Evolutionary conservation across 352 stramenopile genomes (phyloP).

Genomic region (Phytophthora hybrid): DNA sequence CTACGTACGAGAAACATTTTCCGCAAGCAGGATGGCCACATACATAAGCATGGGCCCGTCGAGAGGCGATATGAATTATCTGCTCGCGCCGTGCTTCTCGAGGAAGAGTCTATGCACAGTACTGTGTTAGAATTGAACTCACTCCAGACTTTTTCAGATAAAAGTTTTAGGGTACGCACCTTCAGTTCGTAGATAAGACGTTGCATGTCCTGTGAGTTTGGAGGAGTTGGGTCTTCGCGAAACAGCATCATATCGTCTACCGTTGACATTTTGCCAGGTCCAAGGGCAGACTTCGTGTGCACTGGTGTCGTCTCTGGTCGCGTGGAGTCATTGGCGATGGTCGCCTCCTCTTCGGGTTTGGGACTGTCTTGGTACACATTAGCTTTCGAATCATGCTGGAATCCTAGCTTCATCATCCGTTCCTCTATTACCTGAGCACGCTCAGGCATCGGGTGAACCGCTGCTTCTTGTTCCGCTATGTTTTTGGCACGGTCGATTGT

Average conservation of each 20-base stretch:
- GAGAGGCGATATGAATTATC: conserved; percentile 59
- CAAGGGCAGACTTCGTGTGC: neutral
- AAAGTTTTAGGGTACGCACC: conserved; percentile 16
- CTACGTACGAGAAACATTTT: conserved; percentile 63
- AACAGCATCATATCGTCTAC: conserved; percentile 45
- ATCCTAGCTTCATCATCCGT: conserved; percentile 54
- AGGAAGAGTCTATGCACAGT: conserved; percentile 48
- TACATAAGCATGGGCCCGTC: conserved; percentile 55
- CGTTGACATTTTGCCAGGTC: neutral
- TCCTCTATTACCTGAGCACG: conserved; percentile 55
- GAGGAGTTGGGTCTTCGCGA: conserved; percentile 15
- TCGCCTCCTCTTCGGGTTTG: conserved; percentile 1
- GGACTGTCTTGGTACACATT: neutral
- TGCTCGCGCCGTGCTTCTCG: conserved; percentile 50
- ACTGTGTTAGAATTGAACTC: neutral
- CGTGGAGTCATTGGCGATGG: neutral
- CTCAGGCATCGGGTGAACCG: conserved; percentile 41
- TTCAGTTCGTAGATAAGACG: conserved; percentile 77
- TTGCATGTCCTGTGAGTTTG: conserved; percentile 57
- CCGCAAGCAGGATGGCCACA: conserved; percentile 65
- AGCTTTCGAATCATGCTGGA: conserved; percentile 41
- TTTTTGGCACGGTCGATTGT: conserved; percentile 14
- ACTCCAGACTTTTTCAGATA: too few relatives aligned
- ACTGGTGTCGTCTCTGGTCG: conserved; percentile 31
- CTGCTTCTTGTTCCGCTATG: neutral